Base-by-base conservation (phyloP, 306 rosid genomes). In the Benincasa hispida region DNA sequence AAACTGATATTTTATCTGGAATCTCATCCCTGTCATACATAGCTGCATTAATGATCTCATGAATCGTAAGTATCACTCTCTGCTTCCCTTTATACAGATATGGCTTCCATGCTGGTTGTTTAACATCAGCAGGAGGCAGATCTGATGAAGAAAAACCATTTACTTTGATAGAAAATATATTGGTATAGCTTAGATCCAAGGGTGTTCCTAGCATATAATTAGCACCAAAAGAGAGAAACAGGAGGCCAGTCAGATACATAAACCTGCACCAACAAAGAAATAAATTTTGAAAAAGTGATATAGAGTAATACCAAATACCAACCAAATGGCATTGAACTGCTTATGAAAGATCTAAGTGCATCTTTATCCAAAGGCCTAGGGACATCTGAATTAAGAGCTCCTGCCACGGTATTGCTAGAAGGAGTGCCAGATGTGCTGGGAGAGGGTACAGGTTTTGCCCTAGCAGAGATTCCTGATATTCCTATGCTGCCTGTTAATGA, bases 91-190 rank as follows among this genome's bases (percentile, higher is more conserved):
- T 94, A 84, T 76, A 89, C 24, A 90, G 88, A 84, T 94, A 94
- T 37, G 99, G 97, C 88, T 94, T 94, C 99, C 99, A 94, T 54
- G 96, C 96, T 54, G 99, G 99, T 87, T 90, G 96, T 87, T 94
- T 94, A 80, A 84, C 92, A 77, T 92, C 99, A 41, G 90, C 62
- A 69, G 93, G 95, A 82, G 93, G 90, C 77, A 85, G 78, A 86
- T 94, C 99, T 62, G 89, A 84, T 19, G 93, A 83, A 45, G 97
- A 89, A 92, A 90, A 94, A 57, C 97, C 97, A 78, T 87, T 92
- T 68, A 79, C 77, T 88, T 84, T 92, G 79, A 92, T 87, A 42
- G 90, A 80, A 68, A 88, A 77, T 80, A 94, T 85, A 85, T 88
- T 90, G 77, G 93, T 76, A 79, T 90, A 86, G 80, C 86, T 94